Evolutionary conservation across 2,329 filamentous ascomycete genomes (phyloP), one percentile per base, ranked within the genome.

Genomic region (Diaporthe humulicola): DNA sequence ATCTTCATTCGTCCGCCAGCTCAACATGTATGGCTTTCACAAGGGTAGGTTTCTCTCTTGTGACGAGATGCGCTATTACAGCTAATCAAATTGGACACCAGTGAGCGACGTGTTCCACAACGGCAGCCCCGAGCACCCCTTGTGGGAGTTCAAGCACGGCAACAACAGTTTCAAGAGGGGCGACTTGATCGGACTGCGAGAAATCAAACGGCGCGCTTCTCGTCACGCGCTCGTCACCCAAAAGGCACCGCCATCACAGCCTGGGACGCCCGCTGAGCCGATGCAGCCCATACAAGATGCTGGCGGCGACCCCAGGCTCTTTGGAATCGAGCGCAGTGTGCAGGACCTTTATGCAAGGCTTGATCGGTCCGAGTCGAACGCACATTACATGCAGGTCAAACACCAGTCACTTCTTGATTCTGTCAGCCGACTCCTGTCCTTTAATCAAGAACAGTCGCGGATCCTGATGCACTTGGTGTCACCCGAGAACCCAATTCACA

Each of bases 1-100:
- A 76, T 98, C 97, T 15, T 98, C 97, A 1, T 99, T 99, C 83
- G 97, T 99, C 67, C 92, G 97, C 66, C 97, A 99, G 85, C 86
- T 99, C 69, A 99, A 99, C 83, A 99, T 99, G 97, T 99, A 99
- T 80, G 97, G 97, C 9, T 99, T 99, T 84, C 97, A 99, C 83
- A 99, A 99, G 94, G 96, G 96, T 97, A 79, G 61, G 82, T 80
- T 28, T 28, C 30, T 70, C 56, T 22, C 30, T 40, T 8, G 54
- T 45, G 52, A 58, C 70, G 76, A 61, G 9, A 57, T 17, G 38
- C 28, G 36, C 30, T 72, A 74, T 71, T 54, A 76, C 78, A 70
- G 78, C 79, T 82, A 69, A 83, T 75, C 71, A 66, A 66, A 83
- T 75, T 72, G 56, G 15, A 56, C 57, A 28, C 9, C 80, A 98